A percentile compares a stretch with the other conserved stretches of the same genome.
Evolutionary conservation across 2,329 filamentous ascomycete genomes (phyloP).

Genomic region (Penicillium sp.): DNA sequence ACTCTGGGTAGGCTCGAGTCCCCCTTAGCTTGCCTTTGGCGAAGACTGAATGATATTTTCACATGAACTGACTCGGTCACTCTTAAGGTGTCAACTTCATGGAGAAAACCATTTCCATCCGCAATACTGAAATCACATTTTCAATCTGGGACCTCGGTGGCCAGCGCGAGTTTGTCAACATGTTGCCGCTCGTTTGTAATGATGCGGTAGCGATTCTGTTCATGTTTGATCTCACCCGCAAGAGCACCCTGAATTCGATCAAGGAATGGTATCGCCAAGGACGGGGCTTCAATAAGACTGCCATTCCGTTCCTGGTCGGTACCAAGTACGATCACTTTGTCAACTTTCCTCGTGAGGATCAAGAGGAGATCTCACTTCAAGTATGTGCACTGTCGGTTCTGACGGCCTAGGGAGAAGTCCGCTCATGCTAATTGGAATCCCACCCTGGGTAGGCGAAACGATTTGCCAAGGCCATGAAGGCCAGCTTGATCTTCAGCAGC

Average conservation of each 20-base stretch:
- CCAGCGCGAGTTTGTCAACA: constrained; percentile 98
- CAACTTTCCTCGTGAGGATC: constrained; percentile 94
- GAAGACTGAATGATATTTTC: too few relatives aligned
- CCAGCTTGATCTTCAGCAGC: constrained; percentile 94
- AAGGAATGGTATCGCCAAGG: constrained; percentile 99
- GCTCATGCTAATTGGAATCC: constrained; percentile 17
- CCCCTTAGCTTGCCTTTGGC: too few relatives aligned
- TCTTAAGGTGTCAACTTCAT: constrained; percentile 91
- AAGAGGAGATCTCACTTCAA: constrained; percentile 97
- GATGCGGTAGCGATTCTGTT: constrained; percentile 97
- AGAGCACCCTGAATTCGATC: constrained; percentile 97
- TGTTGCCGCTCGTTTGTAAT: constrained; percentile 98
- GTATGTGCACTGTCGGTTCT: constrained; percentile 42
- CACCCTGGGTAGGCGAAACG: constrained; percentile 63
- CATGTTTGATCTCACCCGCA: constrained; percentile 98
- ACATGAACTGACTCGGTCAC: background rate
- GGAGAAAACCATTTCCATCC: constrained; percentile 99
- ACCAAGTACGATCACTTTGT: constrained; percentile 99
- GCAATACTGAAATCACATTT: constrained; percentile 99
- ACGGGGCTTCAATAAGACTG: constrained; percentile 97
- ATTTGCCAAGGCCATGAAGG: constrained; percentile 97
- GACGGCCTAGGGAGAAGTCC: background rate
- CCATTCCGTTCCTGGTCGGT: constrained; percentile 94
- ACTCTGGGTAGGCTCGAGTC: constrained; percentile 60
- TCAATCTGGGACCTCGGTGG: constrained; percentile 98